phyloP scores from a whole-genome alignment of 768 basidiomycete species.

The Termitomyces sp. region DNA sequence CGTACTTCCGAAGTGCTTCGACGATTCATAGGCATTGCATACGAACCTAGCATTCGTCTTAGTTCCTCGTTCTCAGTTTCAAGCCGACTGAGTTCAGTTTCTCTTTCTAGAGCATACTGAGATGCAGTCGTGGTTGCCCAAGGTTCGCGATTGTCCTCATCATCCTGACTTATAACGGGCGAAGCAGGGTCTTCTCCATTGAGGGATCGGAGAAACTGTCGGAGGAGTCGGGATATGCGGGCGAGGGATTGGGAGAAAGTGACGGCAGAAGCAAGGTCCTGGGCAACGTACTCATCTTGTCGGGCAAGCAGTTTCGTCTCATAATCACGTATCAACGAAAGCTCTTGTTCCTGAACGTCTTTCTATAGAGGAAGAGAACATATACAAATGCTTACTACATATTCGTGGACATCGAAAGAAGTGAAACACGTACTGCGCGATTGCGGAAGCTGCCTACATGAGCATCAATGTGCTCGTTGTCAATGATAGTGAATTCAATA shows the following conservation, averaged over 20 bases:
- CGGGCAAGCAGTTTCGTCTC: constrained; percentile 75
- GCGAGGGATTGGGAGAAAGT: constrained; percentile 62
- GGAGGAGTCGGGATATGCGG: constrained; percentile 63
- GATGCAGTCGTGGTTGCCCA: constrained; percentile 32
- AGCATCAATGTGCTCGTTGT: background rate
- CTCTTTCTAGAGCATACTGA: constrained; percentile 85
- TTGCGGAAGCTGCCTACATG: constrained; percentile 62
- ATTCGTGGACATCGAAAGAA: background rate
- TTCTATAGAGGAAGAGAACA: constrained; percentile 46
- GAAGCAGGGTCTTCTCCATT: constrained; percentile 54
- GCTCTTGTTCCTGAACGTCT: constrained; percentile 89
- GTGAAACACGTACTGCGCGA: constrained; percentile 64
- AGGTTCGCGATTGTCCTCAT: constrained; percentile 33
- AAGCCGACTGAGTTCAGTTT: constrained; percentile 83
- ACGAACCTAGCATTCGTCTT: constrained; percentile 59
- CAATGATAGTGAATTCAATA: background rate
- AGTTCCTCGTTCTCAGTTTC: constrained; percentile 86
- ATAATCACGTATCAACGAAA: constrained; percentile 85
- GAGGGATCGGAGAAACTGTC: constrained; percentile 61
- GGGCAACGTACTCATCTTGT: constrained; percentile 60
- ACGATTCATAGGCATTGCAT: constrained; percentile 21
- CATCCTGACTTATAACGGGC: constrained; percentile 17
- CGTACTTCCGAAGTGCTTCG: constrained; percentile 16
- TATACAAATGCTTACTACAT: background rate
- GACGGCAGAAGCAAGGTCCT: constrained; percentile 56